Evolutionary conservation across 257 asterid species (phyloP), one percentile per base, ranked within the genome.

Genomic region (Nicotiana knightiana): DNA sequence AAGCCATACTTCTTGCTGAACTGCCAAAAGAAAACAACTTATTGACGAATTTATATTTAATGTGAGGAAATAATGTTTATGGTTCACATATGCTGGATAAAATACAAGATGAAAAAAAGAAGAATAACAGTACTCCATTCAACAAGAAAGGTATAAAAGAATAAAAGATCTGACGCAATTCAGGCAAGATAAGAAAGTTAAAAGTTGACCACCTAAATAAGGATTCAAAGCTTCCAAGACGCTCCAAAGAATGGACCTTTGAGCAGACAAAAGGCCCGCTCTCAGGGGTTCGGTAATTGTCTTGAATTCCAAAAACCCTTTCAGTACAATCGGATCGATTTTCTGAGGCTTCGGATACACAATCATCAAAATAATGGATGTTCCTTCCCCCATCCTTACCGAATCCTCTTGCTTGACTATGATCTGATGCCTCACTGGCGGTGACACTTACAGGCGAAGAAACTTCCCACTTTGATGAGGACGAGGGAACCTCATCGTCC

Each of bases 1-100:
- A 89, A 67, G 80, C 79, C 83, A 89, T 61, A 86, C 88, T 88
- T 90, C 85, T 89, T 87, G 88, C 94, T 90, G 99, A 89, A 91
- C 98, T 93, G 97, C 93, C 92, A 89, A 87, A 86, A 82, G 80
- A 85, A 85, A 82, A 65, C 82, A 76, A 73, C 13, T 61, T 58
- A 81, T 77, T 86, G 63, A 51, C 80, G 13, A 75, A 75, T 75
- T 26, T 51, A 75, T 5, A 51, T 75, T 28, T 32, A 64, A 79
- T 59, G 63, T 28, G 71, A 24, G 61, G 46, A 79, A 55, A 61
- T 66, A 79, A 79, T 21, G 46, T 43, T 46, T 48, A 43, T 39
- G 63, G 61, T 61, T 68, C n/a, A 32, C 10, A 68, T 55, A 61
- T 51, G 43, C 46, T 75, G 63, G 79, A 53, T 26, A 75, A 35